These are phyloP conservation scores for Ascochyta pisi DNA, from an alignment of 2,329 filamentous ascomycete species.

Conservation along the genomic window DNA sequence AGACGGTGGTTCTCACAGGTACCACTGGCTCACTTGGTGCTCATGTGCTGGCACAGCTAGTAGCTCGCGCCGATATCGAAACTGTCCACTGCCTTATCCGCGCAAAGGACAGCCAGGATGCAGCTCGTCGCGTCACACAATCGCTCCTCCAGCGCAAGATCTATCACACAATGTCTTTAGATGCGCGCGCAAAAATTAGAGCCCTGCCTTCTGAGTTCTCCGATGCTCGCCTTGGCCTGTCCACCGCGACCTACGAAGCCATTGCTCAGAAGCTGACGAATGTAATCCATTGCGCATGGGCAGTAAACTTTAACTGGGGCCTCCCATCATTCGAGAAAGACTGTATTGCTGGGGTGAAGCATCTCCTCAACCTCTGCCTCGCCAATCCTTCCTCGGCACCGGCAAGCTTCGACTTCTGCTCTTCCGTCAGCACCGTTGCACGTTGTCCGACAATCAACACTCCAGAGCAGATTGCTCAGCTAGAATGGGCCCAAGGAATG, in stretches of 20 bases:
- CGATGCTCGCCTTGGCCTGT: constrained; percentile 50
- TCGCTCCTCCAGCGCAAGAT: constrained; percentile 50
- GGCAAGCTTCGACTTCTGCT: constrained; percentile 55
- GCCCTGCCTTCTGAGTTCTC: constrained; percentile 51
- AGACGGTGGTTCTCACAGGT: constrained; percentile 61
- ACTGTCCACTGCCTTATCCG: constrained; percentile 62
- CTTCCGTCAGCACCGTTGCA: constrained; percentile 54
- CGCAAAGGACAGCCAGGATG: constrained; percentile 47
- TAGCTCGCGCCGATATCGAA: constrained; percentile 34
- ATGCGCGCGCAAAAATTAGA: constrained; percentile 37
- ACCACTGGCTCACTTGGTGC: constrained; percentile 71
- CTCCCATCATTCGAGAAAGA: constrained; percentile 59
- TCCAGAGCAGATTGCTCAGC: constrained; percentile 39
- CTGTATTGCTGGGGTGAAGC: constrained; percentile 53
- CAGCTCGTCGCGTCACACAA: constrained; percentile 44
- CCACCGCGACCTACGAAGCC: constrained; percentile 20
- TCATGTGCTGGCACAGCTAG: constrained; percentile 58
- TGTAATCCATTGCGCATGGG: constrained; percentile 62
- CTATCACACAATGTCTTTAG: constrained; percentile 35
- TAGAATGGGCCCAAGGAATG: constrained; percentile 56
- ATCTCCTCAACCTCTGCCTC: constrained; percentile 53
- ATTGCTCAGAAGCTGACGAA: constrained; percentile 41
- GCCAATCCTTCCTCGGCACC: constrained; percentile 41
- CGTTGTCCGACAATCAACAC: constrained; percentile 41
- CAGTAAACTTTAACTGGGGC: constrained; percentile 63